Percentiles rank a stretch among this genome's conserved stretches.
Evolutionary conservation across 1,284 basidiomycete species (phyloP).

Genomic region (Austroboletus novae-zelandiae): DNA sequence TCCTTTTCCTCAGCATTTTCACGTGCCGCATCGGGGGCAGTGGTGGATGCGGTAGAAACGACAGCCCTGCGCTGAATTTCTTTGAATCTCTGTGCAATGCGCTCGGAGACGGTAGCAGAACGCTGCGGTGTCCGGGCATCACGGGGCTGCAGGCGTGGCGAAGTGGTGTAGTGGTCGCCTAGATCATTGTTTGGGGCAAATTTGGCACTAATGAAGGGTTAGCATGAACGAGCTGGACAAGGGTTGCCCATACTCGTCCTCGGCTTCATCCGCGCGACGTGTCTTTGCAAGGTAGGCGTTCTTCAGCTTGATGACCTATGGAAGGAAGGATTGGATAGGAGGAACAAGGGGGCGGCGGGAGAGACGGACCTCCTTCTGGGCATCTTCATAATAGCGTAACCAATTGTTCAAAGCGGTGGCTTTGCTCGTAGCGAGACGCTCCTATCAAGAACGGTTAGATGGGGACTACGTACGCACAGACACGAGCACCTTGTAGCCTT

Average conservation of each 20-base stretch:
- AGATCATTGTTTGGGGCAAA: conserved; percentile 72
- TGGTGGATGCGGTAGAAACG: conserved; percentile 30
- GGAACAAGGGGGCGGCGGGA: not conserved
- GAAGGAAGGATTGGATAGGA: conserved; percentile 11
- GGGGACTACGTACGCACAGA: not conserved
- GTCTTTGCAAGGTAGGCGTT: conserved; percentile 76
- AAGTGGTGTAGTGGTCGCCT: conserved; percentile 71
- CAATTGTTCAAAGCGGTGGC: conserved; percentile 63
- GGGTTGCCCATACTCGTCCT: conserved; percentile 73
- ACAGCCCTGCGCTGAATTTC: conserved; percentile 63
- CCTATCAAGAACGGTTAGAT: conserved; percentile 38
- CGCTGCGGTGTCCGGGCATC: conserved; percentile 56
- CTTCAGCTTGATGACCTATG: conserved; percentile 64
- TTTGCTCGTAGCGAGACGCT: conserved; percentile 56
- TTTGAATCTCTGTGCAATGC: conserved; percentile 70
- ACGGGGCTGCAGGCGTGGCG: conserved; percentile 62
- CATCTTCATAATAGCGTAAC: conserved; percentile 68
- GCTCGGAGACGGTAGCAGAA: conserved; percentile 72
- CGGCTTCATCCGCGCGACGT: conserved; percentile 81
- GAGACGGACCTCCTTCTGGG: conserved; percentile 52
- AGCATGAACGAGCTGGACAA: conserved; percentile 8
- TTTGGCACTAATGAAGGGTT: conserved; percentile 55
- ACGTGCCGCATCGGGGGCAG: conserved; percentile 10
- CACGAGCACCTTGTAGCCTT: conserved; percentile 54
- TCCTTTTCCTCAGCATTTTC: conserved; percentile 34